Evolutionary conservation across 805 yeast species (phyloP), one percentile per base, ranked within the genome.

Genomic region (Soucietia sequanensis): DNA sequence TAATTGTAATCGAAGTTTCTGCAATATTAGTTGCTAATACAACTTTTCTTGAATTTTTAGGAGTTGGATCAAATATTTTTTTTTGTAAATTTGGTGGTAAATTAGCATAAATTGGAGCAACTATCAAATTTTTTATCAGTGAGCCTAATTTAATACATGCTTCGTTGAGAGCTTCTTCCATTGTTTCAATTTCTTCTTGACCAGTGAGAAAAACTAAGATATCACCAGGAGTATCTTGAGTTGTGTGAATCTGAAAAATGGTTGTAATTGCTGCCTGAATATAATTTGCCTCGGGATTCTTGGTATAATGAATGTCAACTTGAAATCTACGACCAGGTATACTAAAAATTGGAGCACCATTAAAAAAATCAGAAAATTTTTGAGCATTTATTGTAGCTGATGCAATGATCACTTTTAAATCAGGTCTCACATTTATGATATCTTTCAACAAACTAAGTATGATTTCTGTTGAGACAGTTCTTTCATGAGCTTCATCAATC

Each of bases 401-500:
- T 0, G 97, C 89, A 19, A 93, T 82, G 13, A 93, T 66, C 4
- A 93, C 50, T 46, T 80, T 79, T 35, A 93, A 63, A 41, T 85
- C 95, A 0, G 81, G 75, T 35, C 97, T 65, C 27, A 76, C 59
- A 15, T 63, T 65, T 2, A 76, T 54, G 0, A 88, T 75, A 41
- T 83, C 85, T 45, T 91, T 91, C 21, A 91, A 60, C 23, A 93
- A 63, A 1, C 96, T 95, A 33, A 91, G 66, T 6, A 91, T 54
- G 3, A 77, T 68, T 60, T 91, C 99, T 0, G 98, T 91, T n/a
- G 91, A 81, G 26, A 91, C 67, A 0, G 98, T 93, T 38, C 99
- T 72, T 56, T 93, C 99, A 55, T 93, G 99, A 0, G 99, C 99
- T 60, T 91, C 99, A 61, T 91, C 99, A 31, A 91, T 81, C 84